Evolutionary conservation across 805 yeast genomes (phyloP).

Genomic region (Naumovozyma castellii): DNA sequence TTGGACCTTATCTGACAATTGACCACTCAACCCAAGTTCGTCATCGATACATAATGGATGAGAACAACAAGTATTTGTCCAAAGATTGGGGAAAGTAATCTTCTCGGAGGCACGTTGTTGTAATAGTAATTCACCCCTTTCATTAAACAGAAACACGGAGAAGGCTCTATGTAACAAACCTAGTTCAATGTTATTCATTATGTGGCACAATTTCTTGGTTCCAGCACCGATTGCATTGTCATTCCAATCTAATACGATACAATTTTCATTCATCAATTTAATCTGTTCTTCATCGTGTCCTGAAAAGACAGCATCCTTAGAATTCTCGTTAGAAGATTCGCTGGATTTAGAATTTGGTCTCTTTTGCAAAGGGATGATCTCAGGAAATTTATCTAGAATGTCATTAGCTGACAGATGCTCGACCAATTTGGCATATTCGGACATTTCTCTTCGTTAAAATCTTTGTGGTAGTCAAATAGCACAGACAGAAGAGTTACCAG

Average conservation of each 20-base stretch:
- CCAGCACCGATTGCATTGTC: slow-evolving; percentile 89
- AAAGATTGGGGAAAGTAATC: slow-evolving; percentile 90
- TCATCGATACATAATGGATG: slow-evolving; percentile 82
- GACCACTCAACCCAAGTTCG: slow-evolving; percentile 56
- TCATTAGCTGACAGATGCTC: slow-evolving; percentile 39
- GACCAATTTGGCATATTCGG: slow-evolving; percentile 44
- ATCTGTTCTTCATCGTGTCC: slow-evolving; percentile 95
- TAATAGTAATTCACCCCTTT: slow-evolving; percentile 61
- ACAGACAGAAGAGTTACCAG: too few relatives aligned
- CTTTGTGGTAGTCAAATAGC: too few relatives aligned
- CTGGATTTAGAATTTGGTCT: slow-evolving; percentile 49
- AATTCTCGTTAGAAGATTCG: slow-evolving; percentile 24
- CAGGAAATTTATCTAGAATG: slow-evolving; percentile 52
- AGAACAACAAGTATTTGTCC: slow-evolving; percentile 99
- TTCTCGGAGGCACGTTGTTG: slow-evolving; percentile 96
- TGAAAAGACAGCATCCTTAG: slow-evolving; percentile 38
- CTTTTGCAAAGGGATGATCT: slow-evolving; percentile 51
- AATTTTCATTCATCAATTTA: slow-evolving; percentile 88
- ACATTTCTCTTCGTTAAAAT: not conserved
- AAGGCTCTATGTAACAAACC: slow-evolving; percentile 94
- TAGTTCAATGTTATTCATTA: slow-evolving; percentile 75
- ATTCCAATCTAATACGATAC: slow-evolving; percentile 83
- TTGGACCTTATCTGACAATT: slow-evolving; percentile 47
- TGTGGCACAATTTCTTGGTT: slow-evolving; percentile 80
- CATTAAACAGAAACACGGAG: slow-evolving; percentile 86